Evolutionary conservation across 495 filamentous ascomycete genomes (phyloP), one percentile per base, ranked within the genome.

Genomic region (Glonium stellatum): DNA sequence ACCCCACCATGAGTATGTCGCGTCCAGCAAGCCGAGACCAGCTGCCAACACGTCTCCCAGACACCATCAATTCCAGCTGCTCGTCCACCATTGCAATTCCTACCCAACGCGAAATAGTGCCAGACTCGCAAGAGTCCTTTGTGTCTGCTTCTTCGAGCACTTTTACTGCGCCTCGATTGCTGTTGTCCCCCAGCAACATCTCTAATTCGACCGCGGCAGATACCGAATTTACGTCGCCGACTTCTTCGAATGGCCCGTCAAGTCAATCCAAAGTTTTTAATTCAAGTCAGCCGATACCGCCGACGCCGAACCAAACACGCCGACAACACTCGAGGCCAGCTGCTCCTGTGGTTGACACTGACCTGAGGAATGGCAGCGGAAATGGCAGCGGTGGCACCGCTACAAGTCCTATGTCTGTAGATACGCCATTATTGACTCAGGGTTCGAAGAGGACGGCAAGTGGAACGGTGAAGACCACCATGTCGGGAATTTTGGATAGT

Each of bases 111-210:
- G 48, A 51, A 15, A 23, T 10, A 15, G 48, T 61, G 46, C 65
- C 61, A 9, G 58, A 59, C 41, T 68, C 65, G 36, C 65, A 68
- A 49, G 65, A 68, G 52, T 68, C 65, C 1, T 62, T 41, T 19
- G 39, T 68, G 15, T 68, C 65, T 15, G 37, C 54, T 1, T 52
- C 59, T 5, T 60, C 58, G 9, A 59, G 62, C 25, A 60, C 50
- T 36, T 59, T 27, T 19, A 19, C 55, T 37, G 59, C 37, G 27
- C 62, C 62, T 19, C 54, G 31, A 13, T 21, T 65, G 37, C 52
- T 55, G 9, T 55, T 55, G 22, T 65, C 62, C 9, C 57, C 50
- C 44, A 68, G 65, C 56, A 68, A 68, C 44, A 36, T 68, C 5
- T 68, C 65, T 12, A 59, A 42, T 18, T 55, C 62, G 5, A 68